phyloP scores from a whole-genome alignment of 805 yeast genomes.

The Cyberlindnera bimundalis region DNA sequence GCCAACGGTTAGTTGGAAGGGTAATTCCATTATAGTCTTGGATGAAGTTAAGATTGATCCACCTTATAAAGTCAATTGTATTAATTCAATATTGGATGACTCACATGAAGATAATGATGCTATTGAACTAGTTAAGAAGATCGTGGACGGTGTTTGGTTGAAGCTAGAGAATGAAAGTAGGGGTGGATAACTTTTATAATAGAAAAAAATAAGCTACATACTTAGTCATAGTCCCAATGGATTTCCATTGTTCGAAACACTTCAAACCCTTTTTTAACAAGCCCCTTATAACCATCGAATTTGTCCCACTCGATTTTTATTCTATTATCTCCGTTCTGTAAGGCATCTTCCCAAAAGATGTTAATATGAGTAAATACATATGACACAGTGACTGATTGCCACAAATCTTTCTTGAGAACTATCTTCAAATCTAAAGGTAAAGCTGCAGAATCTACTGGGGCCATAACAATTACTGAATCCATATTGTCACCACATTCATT shows the following conservation, averaged over 20 bases:
- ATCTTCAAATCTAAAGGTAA: slow-evolving; percentile 6
- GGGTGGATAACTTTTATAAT: slow-evolving; percentile 34
- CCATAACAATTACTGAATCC: not conserved
- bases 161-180: slow-evolving; percentile 42
- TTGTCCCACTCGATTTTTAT: slow-evolving; percentile 39
- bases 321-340: slow-evolving; percentile 2
- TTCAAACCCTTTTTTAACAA: slow-evolving; percentile 48
- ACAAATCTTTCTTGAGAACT: not conserved
- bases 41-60: slow-evolving; percentile 44
- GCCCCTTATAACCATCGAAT: slow-evolving; percentile 67
- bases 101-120: slow-evolving; percentile 27
- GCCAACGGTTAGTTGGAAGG: slow-evolving; percentile 43
- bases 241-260: slow-evolving; percentile 40
- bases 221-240: slow-evolving; percentile 4
- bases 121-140: slow-evolving; percentile 40
- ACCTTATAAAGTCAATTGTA: slow-evolving; percentile 37
- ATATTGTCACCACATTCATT: not conserved
- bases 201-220: not conserved
- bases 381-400: too few relatives aligned
- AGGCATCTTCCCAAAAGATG: slow-evolving; percentile 37
- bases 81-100: slow-evolving; percentile 11
- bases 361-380: slow-evolving; percentile 42
- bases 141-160: slow-evolving; percentile 49
- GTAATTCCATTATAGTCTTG: slow-evolving; percentile 40
- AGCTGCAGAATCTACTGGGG: not conserved